phyloP scores from a whole-genome alignment of 2,329 filamentous ascomycete species.

The Penicillium sp. region DNA sequence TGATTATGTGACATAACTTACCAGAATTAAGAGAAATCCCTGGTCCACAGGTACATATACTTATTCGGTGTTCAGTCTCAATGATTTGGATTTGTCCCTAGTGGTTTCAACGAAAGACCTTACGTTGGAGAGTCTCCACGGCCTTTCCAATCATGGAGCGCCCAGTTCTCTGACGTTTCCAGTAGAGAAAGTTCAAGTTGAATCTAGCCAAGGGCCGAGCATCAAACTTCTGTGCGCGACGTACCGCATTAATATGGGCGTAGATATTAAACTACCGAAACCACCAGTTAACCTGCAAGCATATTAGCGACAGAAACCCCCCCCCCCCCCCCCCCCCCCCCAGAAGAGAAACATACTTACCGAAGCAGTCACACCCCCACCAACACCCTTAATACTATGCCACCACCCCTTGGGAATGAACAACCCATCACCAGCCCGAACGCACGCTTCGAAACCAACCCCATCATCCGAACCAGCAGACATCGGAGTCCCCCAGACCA shows the following conservation, averaged over 20 bases:
- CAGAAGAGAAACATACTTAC: conserved; percentile 39
- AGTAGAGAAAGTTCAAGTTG: background rate
- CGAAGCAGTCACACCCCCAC: conserved; percentile 57
- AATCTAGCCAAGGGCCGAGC: background rate
- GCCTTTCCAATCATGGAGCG: background rate
- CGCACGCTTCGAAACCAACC: conserved; percentile 49
- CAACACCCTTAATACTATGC: conserved; percentile 73
- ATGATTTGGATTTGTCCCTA: background rate
- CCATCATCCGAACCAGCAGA: conserved; percentile 26
- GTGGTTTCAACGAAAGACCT: no score
- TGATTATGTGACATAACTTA: background rate
- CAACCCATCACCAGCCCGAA: conserved; percentile 67
- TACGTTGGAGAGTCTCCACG: background rate
- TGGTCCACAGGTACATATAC: background rate
- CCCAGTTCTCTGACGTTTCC: background rate
- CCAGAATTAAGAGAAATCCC: background rate
- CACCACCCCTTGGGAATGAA: conserved; percentile 85
- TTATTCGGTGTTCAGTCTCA: background rate
- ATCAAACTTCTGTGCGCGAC: no score
- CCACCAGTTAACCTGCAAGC: conserved; percentile 70
- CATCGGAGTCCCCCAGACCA: conserved; percentile 61
- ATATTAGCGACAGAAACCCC: conserved; percentile 1
- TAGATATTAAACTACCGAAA: conserved; percentile 54
- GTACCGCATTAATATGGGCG: background rate
- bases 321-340: background rate